Base-by-base conservation (phyloP, 1,139 yeast genomes). In the Groenewaldozyma sp. region DNA sequence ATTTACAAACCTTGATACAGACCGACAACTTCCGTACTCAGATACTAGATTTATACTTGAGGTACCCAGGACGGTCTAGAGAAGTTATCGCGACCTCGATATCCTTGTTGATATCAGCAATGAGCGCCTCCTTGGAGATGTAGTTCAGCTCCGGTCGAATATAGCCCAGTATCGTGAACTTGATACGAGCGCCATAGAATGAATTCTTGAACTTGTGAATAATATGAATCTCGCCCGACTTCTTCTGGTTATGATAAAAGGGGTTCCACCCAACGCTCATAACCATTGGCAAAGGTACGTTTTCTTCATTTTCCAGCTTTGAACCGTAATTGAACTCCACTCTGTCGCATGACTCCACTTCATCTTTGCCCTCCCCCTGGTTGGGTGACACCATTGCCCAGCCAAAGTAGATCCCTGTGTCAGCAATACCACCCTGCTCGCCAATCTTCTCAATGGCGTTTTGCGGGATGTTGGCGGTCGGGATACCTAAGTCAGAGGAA, bases 241-340 rank as follows among this genome's bases (percentile, higher is more conserved):
- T 81, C 46, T 73, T 71, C 46, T 75, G 71, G 61, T 91, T 88
- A 24, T 79, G 73, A 62, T 79, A 93, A 60, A 81, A 91, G 14
- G 98, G 98, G 56, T 91, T 93, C 84, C 87, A 86, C 1, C 99
- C 99, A 21, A 93, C 73, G 16, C 95, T 84, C 84, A 88, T 81
- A 17, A 88, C 97, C 81, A 87, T 86, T 0, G 96, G 96, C 22
- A 77, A 67, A 1, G 69, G 70, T 11, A 61, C 62, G 13, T 61
- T 62, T 16, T 66, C 52, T 36, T 73, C 74, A 10, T 68, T 71
- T 2, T 51, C 43, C 31, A 86, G 59, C 16, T 60, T 53, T 7
- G 63, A 52, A 1, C 96, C 96, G 54, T 76, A 75, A 48, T 78
- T 79, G 56, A 43, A 65, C 60, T 29, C 82, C 71, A 45, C 73